Conservation (phyloP, 495 filamentous ascomycete species). For the Penicillium chermesinum region DNA sequence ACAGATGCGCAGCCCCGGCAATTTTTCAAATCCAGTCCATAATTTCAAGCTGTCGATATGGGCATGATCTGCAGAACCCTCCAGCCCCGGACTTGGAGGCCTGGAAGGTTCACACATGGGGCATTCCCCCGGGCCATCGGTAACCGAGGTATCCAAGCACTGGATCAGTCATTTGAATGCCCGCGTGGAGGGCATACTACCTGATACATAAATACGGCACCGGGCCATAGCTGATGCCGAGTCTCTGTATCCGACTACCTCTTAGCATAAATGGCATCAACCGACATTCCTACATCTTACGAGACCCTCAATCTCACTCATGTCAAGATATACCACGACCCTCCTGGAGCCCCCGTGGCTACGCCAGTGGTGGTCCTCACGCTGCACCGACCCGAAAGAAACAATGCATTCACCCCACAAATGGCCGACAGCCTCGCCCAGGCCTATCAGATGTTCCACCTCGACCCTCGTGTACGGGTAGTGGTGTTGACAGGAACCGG, state of each 20-base stretch:
- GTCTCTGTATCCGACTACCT: too few species aligned
- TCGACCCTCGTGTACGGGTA: conserved; percentile 47
- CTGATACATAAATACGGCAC: too few species aligned
- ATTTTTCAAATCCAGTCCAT: too few species aligned
- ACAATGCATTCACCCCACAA: conserved; percentile 54
- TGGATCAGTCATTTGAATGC: too few species aligned
- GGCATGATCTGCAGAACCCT: too few species aligned
- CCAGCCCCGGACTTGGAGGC: too few species aligned
- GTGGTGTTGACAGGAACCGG: conserved; percentile 52
- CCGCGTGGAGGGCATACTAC: too few species aligned
- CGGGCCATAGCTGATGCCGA: neutral
- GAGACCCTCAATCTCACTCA: conserved; percentile 37
- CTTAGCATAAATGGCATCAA: conserved; percentile 1
- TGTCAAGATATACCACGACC: conserved; percentile 48
- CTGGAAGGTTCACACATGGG: too few species aligned
- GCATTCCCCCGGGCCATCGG: too few species aligned
- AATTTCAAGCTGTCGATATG: too few species aligned
- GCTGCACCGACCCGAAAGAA: conserved; percentile 49
- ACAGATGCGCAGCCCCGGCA: too few species aligned
- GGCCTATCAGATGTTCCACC: conserved; percentile 46
- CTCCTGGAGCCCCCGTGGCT: conserved; percentile 31
- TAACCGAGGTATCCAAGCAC: too few species aligned
- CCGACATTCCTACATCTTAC: conserved; percentile 23
- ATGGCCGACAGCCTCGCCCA: conserved; percentile 49
- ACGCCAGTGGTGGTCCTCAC: conserved; percentile 50